Percentiles rank a stretch among this genome's conserved stretches.
Conservation (phyloP, 345 rosid species). For the Hypericum perforatum region DNA sequence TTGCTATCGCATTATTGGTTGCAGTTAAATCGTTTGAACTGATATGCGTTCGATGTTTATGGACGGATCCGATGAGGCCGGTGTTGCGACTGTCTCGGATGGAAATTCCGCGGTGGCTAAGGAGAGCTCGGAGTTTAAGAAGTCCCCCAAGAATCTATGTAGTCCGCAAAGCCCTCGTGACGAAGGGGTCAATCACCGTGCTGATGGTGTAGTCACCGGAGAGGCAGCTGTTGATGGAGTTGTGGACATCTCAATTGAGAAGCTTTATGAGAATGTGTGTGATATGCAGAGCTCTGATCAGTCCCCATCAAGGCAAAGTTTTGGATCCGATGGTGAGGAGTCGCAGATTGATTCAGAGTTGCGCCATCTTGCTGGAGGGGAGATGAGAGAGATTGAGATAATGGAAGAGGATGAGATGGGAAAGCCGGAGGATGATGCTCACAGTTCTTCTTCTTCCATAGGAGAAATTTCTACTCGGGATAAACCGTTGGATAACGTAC, state of each 20-base stretch:
- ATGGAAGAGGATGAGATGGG: constrained; percentile 30
- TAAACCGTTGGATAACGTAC: constrained; percentile 35
- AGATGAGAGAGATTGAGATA: constrained; percentile 26
- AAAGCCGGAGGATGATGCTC: constrained; percentile 33
- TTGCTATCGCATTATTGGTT: constrained; percentile 7
- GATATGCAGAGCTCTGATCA: constrained; percentile 31
- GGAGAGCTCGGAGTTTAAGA: constrained; percentile 28
- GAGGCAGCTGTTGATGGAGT: constrained; percentile 11
- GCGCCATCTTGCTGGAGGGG: constrained; percentile 26
- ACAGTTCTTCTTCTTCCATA: constrained; percentile 31
- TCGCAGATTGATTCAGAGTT: constrained; percentile 26
- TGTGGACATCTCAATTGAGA: constrained; percentile 24
- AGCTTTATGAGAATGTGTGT: constrained; percentile 27
- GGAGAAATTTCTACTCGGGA: constrained; percentile 30
- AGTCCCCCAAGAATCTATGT: constrained; percentile 21
- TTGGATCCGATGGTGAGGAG: constrained; percentile 27
- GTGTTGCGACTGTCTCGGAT: constrained; percentile 20
- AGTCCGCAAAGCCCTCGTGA: constrained; percentile 25
- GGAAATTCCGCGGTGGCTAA: constrained; percentile 25
- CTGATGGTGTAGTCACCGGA: constrained; percentile 14
- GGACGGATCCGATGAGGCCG: constrained; percentile 40
- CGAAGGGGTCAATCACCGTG: constrained; percentile 13
- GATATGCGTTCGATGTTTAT: constrained; percentile 47
- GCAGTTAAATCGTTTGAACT: constrained; percentile 19
- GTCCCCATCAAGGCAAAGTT: constrained; percentile 21